A percentile compares a stretch with the other conserved stretches of the same genome.
These are phyloP conservation scores for Antonospora locustae DNA, from an alignment of 371 early-diverging fungal genomes.

Conservation along the genomic window DNA sequence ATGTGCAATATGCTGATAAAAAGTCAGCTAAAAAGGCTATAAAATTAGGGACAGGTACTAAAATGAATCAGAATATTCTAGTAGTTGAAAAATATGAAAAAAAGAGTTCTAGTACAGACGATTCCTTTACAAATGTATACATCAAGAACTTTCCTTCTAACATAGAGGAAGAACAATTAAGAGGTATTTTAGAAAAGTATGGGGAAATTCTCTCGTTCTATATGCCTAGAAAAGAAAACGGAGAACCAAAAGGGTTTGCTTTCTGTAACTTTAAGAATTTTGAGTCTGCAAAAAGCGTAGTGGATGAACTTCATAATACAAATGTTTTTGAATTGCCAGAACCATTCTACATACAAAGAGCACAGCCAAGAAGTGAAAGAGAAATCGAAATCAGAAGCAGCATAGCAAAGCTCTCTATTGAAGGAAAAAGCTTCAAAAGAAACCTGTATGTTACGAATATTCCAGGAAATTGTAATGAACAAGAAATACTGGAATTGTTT, in stretches of 20 bases:
- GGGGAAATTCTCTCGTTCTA: constrained; percentile 50
- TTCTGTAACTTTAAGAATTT: constrained; percentile 91
- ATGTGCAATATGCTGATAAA: constrained; percentile 47
- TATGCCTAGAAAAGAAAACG: constrained; percentile 56
- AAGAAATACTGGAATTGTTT: constrained; percentile 69
- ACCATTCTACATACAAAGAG: constrained; percentile 80
- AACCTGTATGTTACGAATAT: constrained; percentile 96
- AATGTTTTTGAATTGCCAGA: constrained; percentile 68
- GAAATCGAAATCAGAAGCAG: constrained; percentile 75
- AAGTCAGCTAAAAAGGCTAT: constrained; percentile 51
- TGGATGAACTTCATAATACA: constrained; percentile 88
- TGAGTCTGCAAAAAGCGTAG: constrained; percentile 82
- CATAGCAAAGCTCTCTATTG: constrained; percentile 21
- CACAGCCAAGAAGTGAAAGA: constrained; percentile 92
- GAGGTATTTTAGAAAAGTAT: constrained; percentile 32
- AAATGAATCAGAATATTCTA: constrained; percentile 41
- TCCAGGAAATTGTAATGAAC: constrained; percentile 63
- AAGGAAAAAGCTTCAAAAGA: constrained; percentile 53
- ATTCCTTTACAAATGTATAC: constrained; percentile 53
- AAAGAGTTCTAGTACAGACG: too few species aligned
- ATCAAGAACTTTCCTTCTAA: constrained; percentile 51
- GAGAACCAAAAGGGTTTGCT: constrained; percentile 78
- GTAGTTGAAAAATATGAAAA: constrained; percentile 35
- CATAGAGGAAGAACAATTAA: constrained; percentile 34
- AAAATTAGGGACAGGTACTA: constrained; percentile 30